Evolutionary conservation across 2,329 filamentous ascomycete genomes (phyloP).

Genomic region (Diaporthe ilicicola): DNA sequence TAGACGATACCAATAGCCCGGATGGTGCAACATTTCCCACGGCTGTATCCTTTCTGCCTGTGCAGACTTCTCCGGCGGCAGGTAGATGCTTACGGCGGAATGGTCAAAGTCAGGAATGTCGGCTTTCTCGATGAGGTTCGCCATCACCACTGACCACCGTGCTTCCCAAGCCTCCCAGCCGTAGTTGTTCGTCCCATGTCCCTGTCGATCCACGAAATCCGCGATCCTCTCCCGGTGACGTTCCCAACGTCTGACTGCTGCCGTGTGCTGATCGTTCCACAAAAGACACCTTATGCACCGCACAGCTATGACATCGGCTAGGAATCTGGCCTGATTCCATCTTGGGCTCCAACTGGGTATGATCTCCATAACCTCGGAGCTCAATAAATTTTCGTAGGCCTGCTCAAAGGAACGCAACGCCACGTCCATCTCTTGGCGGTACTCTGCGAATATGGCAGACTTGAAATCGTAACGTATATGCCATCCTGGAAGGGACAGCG

Average conservation of each 20-base stretch:
- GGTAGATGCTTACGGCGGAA: conserved; percentile 54
- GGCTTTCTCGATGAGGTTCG: conserved; percentile 64
- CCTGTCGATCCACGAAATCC: conserved; percentile 82
- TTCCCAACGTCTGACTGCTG: conserved; percentile 83
- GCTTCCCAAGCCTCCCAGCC: conserved; percentile 96
- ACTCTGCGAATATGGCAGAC: conserved; percentile 88
- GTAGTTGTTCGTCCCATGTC: conserved; percentile 87
- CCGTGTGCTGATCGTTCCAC: conserved; percentile 80
- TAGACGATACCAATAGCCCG: conserved; percentile 72
- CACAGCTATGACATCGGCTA: conserved; percentile 83
- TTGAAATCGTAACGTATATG: conserved; percentile 96
- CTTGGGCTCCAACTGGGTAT: conserved; percentile 90
- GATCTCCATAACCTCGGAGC: conserved; percentile 84
- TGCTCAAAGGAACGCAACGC: conserved; percentile 87
- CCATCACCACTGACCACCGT: conserved; percentile 72
- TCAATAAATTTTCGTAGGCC: conserved; percentile 85
- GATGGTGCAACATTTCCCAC: conserved; percentile 71
- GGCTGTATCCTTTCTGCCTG: conserved; percentile 67
- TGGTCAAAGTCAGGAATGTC: conserved; percentile 60
- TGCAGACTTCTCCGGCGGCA: conserved; percentile 66
- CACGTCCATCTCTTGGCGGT: conserved; percentile 89
- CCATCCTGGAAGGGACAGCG: conserved; percentile 87
- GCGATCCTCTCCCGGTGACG: conserved; percentile 77
- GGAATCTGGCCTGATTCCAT: conserved; percentile 90
- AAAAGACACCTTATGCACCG: conserved; percentile 84